A percentile compares a stretch with the other conserved stretches of the same genome.
Conservation (phyloP, 371 early-diverging fungal genomes). For the Actinomortierella ambigua region DNA sequence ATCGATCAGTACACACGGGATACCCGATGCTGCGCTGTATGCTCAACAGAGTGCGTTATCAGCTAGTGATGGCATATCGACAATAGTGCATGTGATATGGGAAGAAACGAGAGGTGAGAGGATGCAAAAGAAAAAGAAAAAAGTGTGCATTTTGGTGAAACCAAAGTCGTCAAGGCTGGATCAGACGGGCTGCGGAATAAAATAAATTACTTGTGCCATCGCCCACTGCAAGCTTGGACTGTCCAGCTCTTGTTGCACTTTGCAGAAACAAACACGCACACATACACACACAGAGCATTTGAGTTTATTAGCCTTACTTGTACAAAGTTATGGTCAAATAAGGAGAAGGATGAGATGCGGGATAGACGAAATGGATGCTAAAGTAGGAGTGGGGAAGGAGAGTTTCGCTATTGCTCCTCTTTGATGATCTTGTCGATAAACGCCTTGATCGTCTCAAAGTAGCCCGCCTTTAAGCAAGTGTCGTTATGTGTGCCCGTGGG, state of each 20-base stretch:
- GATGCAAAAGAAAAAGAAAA: too few species aligned
- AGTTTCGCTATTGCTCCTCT: slow-evolving; percentile 1
- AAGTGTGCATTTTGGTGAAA: too few species aligned
- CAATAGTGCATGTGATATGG: background rate
- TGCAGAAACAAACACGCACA: background rate
- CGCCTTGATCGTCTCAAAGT: slow-evolving; percentile 73
- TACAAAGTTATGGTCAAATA: background rate
- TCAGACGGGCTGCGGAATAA: too few species aligned
- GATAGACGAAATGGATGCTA: background rate
- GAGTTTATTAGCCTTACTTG: background rate
- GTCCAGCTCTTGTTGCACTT: background rate
- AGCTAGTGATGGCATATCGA: slow-evolving; percentile 20
- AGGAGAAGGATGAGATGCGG: background rate
- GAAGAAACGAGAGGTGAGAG: too few species aligned
- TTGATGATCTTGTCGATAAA: slow-evolving; percentile 48
- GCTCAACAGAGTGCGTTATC: too few species aligned
- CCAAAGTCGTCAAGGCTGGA: background rate
- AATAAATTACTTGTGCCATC: too few species aligned
- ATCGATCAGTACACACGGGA: slow-evolving; percentile 16
- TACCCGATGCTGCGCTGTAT: background rate
- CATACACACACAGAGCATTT: too few species aligned
- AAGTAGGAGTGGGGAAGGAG: background rate
- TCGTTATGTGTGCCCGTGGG: slow-evolving; percentile 90
- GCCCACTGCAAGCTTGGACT: too few species aligned
- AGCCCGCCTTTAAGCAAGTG: slow-evolving; percentile 85